Evolutionary conservation across 768 basidiomycete genomes (phyloP), one percentile per base, ranked within the genome.

Genomic region (Scleroderma bovista): DNA sequence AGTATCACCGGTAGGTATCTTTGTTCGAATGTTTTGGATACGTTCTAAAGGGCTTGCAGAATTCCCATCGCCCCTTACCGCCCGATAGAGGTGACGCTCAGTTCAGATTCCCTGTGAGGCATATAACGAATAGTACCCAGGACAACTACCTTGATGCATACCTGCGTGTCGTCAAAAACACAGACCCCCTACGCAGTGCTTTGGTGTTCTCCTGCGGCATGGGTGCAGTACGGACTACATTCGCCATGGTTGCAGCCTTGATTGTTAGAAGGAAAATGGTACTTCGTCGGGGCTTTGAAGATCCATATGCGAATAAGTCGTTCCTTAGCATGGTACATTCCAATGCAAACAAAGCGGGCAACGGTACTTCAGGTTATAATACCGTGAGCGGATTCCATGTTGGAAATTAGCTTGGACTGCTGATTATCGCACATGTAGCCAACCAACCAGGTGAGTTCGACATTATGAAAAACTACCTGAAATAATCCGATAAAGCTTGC

Each of bases 101-200:
- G 19, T 47, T 11, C 47, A 37, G 19, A 37, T 5, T 22, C 26
- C 8, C 22, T 22, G 44, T 47, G 48, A 43, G 46, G 20, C n/a
- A 22, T 29, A 33, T 40, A 43, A 13, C 46, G 19, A 43, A 37
- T 17, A 26, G 12, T 17, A 12, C 26, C 2, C 52, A 89, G 84
- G 89, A 96, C 66, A 93, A 94, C 61, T 97, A 99, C 66, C 81
- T 99, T 16, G 96, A 98, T 66, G 88, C 89, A 1, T 99, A 97
- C 64, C 74, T 94, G 17, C 77, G 75, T 3, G 83, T 95, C 31
- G 86, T 99, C 51, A 80, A 82, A 54, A 68, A 77, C 34, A 80
- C 86, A 0, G 89, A 95, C 58, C 94, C 95, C 2, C 69, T 85
- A 3, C 73, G 74, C 16, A 93, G 92, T 0, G 83, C 88, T 0